These are phyloP conservation scores for Kodamaea alishanica DNA, from an alignment of 1,139 yeast species.

Conservation along the genomic window DNA sequence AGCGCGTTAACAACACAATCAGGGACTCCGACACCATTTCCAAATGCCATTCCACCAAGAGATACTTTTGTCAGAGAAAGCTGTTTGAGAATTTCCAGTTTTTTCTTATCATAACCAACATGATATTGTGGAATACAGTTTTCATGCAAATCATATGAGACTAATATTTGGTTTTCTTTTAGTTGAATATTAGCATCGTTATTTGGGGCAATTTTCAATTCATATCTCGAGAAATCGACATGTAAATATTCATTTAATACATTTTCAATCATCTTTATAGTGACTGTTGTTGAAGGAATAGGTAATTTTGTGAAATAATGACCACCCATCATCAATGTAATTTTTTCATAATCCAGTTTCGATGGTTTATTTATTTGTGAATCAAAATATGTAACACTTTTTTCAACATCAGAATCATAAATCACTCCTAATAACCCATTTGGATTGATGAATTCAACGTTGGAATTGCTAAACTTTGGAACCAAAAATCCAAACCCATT, in stretches of 20 bases:
- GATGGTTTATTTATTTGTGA: not conserved
- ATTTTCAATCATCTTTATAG: slow-evolving; percentile 41
- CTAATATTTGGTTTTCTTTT: slow-evolving; percentile 28
- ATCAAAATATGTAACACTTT: slow-evolving; percentile 28
- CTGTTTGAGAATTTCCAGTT: slow-evolving; percentile 32
- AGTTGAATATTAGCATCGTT: slow-evolving; percentile 24
- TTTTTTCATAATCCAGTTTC: slow-evolving; percentile 46
- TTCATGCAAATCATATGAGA: slow-evolving; percentile 34
- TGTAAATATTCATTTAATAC: slow-evolving; percentile 51
- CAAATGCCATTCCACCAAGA: slow-evolving; percentile 80
- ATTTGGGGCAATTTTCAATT: slow-evolving; percentile 22
- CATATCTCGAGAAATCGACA: slow-evolving; percentile 36
- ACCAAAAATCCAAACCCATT: slow-evolving; percentile 87
- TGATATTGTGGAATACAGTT: slow-evolving; percentile 80
- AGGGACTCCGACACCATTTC: slow-evolving; percentile 85
- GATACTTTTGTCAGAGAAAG: slow-evolving; percentile 43
- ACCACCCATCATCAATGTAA: slow-evolving; percentile 93
- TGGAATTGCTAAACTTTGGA: slow-evolving; percentile 46
- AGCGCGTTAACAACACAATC: slow-evolving; percentile 72
- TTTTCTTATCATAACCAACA: slow-evolving; percentile 62
- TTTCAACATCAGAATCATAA: slow-evolving; percentile 81
- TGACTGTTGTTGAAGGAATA: slow-evolving; percentile 46
- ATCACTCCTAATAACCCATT: slow-evolving; percentile 78
- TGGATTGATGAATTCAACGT: slow-evolving; percentile 37
- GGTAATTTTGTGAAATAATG: slow-evolving; percentile 42